Conservation (phyloP, 805 yeast genomes). For the Suhomyces prunicola region DNA sequence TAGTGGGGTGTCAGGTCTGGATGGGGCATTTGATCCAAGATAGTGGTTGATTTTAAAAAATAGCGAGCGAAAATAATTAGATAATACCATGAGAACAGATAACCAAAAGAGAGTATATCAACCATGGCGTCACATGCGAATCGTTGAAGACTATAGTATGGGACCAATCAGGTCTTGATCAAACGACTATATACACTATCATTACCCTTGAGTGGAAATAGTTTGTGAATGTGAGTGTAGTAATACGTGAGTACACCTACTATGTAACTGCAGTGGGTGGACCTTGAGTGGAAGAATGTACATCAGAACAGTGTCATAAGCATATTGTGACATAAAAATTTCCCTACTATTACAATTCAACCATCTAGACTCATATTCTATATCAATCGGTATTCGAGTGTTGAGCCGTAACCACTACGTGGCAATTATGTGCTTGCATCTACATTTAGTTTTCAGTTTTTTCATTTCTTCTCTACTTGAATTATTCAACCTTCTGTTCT, state of each 20-base stretch:
- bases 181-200: neutral
- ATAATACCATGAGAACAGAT: neutral
- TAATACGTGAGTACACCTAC: too few relatives aligned
- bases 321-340: too few relatives aligned
- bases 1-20: slow-evolving; percentile 6
- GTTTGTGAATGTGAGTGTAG: too few relatives aligned
- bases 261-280: too few relatives aligned
- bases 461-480: neutral
- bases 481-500: slow-evolving; percentile 14
- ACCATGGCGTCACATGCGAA: neutral
- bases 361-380: too few relatives aligned
- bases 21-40: neutral
- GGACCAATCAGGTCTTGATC: neutral
- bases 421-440: too few relatives aligned
- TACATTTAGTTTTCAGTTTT: too few relatives aligned
- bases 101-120: neutral
- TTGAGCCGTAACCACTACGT: too few relatives aligned
- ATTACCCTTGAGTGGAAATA: neutral
- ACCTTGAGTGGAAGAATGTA: too few relatives aligned
- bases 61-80: neutral
- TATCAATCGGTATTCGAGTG: too few relatives aligned
- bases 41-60: neutral
- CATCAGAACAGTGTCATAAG: too few relatives aligned
- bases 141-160: neutral
- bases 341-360: too few relatives aligned